Base-by-base conservation (phyloP, 768 basidiomycete genomes). In the Baorangia bicolor region DNA sequence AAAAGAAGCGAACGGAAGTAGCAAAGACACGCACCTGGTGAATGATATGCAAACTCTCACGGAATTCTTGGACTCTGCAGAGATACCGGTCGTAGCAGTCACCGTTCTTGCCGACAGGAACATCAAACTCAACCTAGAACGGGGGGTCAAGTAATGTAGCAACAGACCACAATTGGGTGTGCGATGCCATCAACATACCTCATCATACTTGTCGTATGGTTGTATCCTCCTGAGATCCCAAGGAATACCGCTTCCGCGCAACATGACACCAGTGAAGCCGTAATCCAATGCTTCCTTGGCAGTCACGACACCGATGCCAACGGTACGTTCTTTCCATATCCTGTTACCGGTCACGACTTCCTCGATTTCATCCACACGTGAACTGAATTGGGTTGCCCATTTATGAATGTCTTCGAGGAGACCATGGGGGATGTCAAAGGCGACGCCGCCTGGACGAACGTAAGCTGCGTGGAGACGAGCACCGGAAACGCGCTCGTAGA, bases 61-160 rank as follows among this genome's bases (percentile, higher is more conserved):
- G 81, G 89, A 98, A 96, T 73, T 99, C 96, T 72, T 99, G 95
- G 9, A 98, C 91, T 75, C 96, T 90, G 73, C 95, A 98, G 39
- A 98, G 78, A 73, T 98, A 98, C 42, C 96, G 90, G 75, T 98
- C 94, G 69, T 95, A 99, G 76, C 95, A 98, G 70, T 99, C 96
- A 37, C 96, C 96, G 60, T 94, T 93, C 80, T 85, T 88, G 54
- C 96, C 96, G 31, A 98, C 86, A n/a, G 96, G 96, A 48, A 99
- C 76, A 60, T 98, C 95, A 66, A 98, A 98, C 65, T 98, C 96
- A 63, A 98, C 94, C 88, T 91, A 37, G 30, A 38, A 42, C 20
- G 27, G 13, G 41, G 40, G 23, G 8, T 30, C 34, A n/a, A 53
- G 31, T 43, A 34, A 41, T 12, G 20, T 31, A 16, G 11, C 3